A percentile compares a stretch with the other conserved stretches of the same genome.
Evolutionary conservation across 2,329 filamentous ascomycete genomes (phyloP).

Genomic region (Diaporthe citrichinensis): DNA sequence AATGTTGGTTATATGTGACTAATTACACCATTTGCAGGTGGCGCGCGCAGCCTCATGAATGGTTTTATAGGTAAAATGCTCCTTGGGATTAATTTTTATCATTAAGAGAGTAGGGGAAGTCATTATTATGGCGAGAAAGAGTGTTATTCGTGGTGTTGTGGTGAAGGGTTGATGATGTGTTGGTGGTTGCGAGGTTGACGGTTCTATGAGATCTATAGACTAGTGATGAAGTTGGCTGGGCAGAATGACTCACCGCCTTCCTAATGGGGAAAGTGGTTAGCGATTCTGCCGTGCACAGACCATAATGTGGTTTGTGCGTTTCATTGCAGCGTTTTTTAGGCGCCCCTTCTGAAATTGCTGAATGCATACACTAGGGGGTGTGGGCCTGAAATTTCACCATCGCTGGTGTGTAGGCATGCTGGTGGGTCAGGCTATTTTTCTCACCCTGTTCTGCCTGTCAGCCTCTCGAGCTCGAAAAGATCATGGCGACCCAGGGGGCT

Average conservation of each 20-base stretch:
- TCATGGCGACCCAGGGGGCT: constrained; percentile 4
- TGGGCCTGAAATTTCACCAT: not conserved
- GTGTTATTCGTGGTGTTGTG: too few species aligned
- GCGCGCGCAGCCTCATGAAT: too few species aligned
- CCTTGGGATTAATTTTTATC: not conserved
- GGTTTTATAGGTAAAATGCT: not conserved
- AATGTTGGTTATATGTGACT: not conserved
- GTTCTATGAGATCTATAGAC: too few species aligned
- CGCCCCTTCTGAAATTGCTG: not conserved
- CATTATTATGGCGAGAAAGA: not conserved
- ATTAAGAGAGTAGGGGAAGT: too few species aligned
- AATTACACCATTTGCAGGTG: not conserved
- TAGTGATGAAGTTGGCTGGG: too few species aligned
- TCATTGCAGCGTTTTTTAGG: not conserved
- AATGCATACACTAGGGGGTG: not conserved
- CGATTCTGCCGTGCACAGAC: too few species aligned
- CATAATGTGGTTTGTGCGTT: too few species aligned
- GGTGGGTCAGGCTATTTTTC: not conserved
- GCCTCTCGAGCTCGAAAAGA: not conserved
- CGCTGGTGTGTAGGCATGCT: not conserved
- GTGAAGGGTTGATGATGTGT: too few species aligned
- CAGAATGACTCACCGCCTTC: too few species aligned
- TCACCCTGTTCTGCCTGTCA: not conserved
- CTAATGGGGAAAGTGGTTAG: too few species aligned
- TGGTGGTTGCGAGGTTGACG: too few species aligned